phyloP scores from a whole-genome alignment of 2,329 filamentous ascomycete species.

The Thyridium curvatum region DNA sequence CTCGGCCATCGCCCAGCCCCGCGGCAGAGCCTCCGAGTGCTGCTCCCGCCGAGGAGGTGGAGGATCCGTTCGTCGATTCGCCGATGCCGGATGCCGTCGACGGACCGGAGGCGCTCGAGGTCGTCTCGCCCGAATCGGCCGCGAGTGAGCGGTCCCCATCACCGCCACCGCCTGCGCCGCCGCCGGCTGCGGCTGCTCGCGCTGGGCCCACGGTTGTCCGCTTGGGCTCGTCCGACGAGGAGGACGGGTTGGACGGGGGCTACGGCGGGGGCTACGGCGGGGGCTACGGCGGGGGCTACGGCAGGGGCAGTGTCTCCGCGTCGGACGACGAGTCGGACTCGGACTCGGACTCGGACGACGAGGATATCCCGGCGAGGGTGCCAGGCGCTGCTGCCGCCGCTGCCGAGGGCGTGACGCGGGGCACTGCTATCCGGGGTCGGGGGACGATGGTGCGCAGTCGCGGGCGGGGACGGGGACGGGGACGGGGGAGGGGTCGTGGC shows the following conservation, averaged over 20 bases:
- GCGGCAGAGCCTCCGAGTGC: not conserved
- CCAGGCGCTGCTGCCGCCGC: constrained; percentile 1
- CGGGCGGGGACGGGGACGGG: constrained; percentile 2
- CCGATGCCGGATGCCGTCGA: not conserved
- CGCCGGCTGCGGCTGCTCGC: constrained; percentile 1
- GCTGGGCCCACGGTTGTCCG: constrained; percentile 24
- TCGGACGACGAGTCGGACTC: constrained; percentile 6
- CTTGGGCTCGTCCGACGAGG: constrained; percentile 18
- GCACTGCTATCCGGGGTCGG: constrained; percentile 10
- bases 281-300: not conserved
- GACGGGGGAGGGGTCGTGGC: constrained; percentile 8
- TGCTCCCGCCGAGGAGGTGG: not conserved
- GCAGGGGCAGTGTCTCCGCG: constrained; percentile 4
- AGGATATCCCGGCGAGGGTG: constrained; percentile 10
- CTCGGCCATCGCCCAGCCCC: not conserved
- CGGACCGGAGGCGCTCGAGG: not conserved
- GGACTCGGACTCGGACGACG: constrained; percentile 12
- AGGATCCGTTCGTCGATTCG: not conserved
- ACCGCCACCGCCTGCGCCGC: constrained; percentile 6
- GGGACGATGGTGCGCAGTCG: constrained; percentile 5
- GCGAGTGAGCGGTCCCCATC: not conserved
- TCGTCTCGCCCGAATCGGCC: not conserved
- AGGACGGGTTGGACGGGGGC: constrained; percentile 6
- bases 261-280: not conserved
- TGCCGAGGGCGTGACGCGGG: not conserved